phyloP scores from a whole-genome alignment of 2,329 filamentous ascomycete genomes.

The Calonectria honghensis region DNA sequence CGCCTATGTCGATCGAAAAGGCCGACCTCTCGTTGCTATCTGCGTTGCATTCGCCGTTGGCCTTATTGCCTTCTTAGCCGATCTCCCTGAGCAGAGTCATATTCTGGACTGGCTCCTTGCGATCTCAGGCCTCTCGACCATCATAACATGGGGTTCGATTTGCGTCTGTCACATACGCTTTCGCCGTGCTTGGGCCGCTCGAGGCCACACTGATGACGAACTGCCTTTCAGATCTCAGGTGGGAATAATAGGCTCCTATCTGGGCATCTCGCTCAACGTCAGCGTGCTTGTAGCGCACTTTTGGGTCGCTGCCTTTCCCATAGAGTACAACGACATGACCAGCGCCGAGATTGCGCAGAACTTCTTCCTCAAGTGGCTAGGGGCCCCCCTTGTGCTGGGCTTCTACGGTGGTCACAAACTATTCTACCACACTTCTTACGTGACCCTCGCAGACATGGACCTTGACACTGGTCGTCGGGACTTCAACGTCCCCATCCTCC shows the following conservation, averaged over 20 bases:
- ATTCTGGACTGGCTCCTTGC: conserved; percentile 89
- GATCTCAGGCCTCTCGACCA: conserved; percentile 81
- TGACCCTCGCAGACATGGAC: conserved; percentile 86
- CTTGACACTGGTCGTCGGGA: conserved; percentile 89
- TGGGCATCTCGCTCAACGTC: conserved; percentile 85
- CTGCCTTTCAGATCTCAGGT: conserved; percentile 88
- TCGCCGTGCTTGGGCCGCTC: conserved; percentile 83
- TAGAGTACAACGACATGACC: conserved; percentile 72
- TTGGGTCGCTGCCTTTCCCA: conserved; percentile 89
- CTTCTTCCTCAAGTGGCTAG: conserved; percentile 85
- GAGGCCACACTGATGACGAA: conserved; percentile 83
- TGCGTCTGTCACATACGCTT: conserved; percentile 96
- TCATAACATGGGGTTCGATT: conserved; percentile 90
- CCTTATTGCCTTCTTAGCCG: conserved; percentile 85
- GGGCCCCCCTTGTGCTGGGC: conserved; percentile 79
- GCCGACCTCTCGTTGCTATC: conserved; percentile 86
- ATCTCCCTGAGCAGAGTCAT: conserved; percentile 73
- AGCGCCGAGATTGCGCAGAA: conserved; percentile 70
- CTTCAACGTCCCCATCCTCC: conserved; percentile 85
- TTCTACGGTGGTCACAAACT: conserved; percentile 87
- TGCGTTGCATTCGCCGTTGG: conserved; percentile 79
- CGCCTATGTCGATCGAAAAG: conserved; percentile 87
- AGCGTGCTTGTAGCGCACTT: conserved; percentile 89
- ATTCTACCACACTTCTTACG: conserved; percentile 80
- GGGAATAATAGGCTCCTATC: conserved; percentile 86